Base-by-base conservation (phyloP, 306 rosid genomes). In the Gastrolobium villosum region DNA sequence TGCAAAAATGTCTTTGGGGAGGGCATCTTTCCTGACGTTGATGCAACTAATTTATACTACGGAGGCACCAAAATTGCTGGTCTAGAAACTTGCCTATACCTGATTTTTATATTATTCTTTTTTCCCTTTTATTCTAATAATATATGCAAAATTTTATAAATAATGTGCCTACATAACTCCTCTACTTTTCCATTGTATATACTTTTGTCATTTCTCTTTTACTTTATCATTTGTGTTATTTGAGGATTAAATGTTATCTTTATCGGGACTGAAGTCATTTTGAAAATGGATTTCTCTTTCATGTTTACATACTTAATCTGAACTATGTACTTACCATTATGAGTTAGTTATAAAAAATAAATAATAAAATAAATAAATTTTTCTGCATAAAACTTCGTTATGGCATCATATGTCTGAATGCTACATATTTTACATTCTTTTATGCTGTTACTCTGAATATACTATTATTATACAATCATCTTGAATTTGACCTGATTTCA, bases 1-100 rank as follows among this genome's bases (percentile, higher is more conserved):
- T 95, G 99, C 95, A 84, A 86, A 85, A 91, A 92, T 82, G 91
- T 95, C 75, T 93, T 91, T 85, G 99, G 97, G 87, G 88, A 88
- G 60, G 98, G 96, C 61, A 48, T 88, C 84, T 95, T 87, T 85
- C 99, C 99, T 55, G 97, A 91, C 9, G 96, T 95, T 57, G 68
- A 76, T 65, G 77, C 88, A 41, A 95, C 99, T 52, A 95, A 95
- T 69, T 52, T 88, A 79, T 91, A 89, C 79, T 92, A 92, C 15
- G 99, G 99, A 34, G 99, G 99, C 89, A 95, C 90, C 65, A 87
- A 81, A 74, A 87, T 92, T 77, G 88, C 94, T 36, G 99, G 99
- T 95, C 49, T 44, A 41, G 66, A 82, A 65, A 56, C 69, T 37
- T 8, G 43, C 54, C 72, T 60, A 55, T 67, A 65, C 75, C 73